Conservation (phyloP, 2,329 filamentous ascomycete genomes). For the Aspergillus sojae region DNA sequence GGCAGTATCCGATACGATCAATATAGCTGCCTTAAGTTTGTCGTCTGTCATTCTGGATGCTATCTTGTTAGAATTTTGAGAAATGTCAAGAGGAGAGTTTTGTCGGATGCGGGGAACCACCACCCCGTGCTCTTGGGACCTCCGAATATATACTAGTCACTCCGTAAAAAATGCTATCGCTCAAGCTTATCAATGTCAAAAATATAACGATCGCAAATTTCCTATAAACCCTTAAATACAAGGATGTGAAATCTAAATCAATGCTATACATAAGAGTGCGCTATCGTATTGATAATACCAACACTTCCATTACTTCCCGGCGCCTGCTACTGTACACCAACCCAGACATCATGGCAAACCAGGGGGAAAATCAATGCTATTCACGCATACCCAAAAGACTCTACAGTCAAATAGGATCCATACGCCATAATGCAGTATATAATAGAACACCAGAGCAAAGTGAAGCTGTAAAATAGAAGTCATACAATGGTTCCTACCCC, state of each 20-base stretch:
- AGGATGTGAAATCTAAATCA: not conserved
- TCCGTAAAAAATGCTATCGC: not conserved
- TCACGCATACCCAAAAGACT: constrained; percentile 28
- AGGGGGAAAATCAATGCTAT: constrained; percentile 34
- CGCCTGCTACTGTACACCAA: constrained; percentile 29
- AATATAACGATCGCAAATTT: not conserved
- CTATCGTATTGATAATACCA: constrained; percentile 8
- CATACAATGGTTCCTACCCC: constrained; percentile 26
- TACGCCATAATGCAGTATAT: constrained; percentile 45
- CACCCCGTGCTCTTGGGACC: not conserved
- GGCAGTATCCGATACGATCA: constrained; percentile 91
- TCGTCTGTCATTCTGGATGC: constrained; percentile 31
- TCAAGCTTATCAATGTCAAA: not conserved
- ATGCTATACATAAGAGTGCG: not conserved
- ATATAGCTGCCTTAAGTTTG: constrained; percentile 70
- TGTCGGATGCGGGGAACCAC: constrained; percentile 7
- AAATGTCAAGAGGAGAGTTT: constrained; percentile 8
- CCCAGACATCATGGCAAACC: constrained; percentile 22
- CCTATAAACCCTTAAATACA: not conserved
- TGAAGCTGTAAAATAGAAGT: constrained; percentile 24
- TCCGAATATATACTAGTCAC: not conserved
- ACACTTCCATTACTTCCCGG: constrained; percentile 20
- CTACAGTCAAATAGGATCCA: constrained; percentile 36
- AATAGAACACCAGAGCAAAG: constrained; percentile 26
- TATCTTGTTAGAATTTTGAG: constrained; percentile 10